A percentile compares a stretch with the other conserved stretches of the same genome.
Evolutionary conservation across 352 stramenopile species (phyloP).

Genomic region (Phytophthora tentaculata): DNA sequence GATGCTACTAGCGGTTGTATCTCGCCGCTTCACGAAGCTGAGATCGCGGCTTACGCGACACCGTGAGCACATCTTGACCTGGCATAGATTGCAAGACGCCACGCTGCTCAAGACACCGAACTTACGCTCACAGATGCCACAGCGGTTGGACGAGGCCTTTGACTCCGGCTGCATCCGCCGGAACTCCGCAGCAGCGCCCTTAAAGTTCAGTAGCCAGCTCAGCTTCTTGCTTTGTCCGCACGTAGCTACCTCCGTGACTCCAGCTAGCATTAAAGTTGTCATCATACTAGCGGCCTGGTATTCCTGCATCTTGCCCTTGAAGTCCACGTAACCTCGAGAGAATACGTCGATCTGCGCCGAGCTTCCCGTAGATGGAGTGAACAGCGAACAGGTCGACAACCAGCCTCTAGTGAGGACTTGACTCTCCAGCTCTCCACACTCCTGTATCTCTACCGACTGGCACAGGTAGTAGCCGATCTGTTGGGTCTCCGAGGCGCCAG

Average conservation of each 20-base stretch:
- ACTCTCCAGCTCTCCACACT: slow-evolving; percentile 16
- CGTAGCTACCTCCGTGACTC: slow-evolving; percentile 40
- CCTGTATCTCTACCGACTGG: slow-evolving; percentile 29
- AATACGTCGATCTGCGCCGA: slow-evolving; percentile 29
- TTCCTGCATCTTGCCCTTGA: slow-evolving; percentile 38
- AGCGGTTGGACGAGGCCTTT: slow-evolving; percentile 22
- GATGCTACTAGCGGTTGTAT: slow-evolving; percentile 6
- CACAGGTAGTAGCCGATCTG: slow-evolving; percentile 33
- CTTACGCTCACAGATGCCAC: slow-evolving; percentile 43
- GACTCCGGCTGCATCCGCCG: slow-evolving; percentile 18
- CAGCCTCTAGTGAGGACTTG: slow-evolving; percentile 24
- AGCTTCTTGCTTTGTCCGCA: slow-evolving; percentile 71
- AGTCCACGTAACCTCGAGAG: slow-evolving; percentile 29
- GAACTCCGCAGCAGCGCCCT: slow-evolving; percentile 24
- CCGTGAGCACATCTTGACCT: slow-evolving; percentile 40
- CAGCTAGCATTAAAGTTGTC: slow-evolving; percentile 24
- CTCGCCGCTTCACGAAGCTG: slow-evolving; percentile 29
- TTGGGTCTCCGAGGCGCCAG: slow-evolving; percentile 3
- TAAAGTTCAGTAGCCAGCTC: slow-evolving; percentile 41
- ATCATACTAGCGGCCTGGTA: slow-evolving; percentile 36
- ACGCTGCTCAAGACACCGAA: slow-evolving; percentile 45
- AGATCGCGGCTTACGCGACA: slow-evolving; percentile 45
- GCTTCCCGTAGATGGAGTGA: slow-evolving; percentile 10
- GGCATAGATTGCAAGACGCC: slow-evolving; percentile 45
- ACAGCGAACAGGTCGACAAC: slow-evolving; percentile 40